phyloP scores from a whole-genome alignment of 164 flowering plant species.

The Liriodendron chinense region DNA sequence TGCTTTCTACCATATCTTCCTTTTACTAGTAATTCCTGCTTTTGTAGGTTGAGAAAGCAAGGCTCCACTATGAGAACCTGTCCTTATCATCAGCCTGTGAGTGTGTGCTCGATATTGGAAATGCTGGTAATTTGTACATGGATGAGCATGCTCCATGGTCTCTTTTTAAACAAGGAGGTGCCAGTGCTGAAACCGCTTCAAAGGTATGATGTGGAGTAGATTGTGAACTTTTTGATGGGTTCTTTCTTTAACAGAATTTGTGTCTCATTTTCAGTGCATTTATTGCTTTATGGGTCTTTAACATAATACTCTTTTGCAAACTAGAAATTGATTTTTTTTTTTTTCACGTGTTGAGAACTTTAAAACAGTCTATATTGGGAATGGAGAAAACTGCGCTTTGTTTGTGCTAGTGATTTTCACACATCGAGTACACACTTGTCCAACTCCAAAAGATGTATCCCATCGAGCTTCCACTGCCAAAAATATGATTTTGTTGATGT shows the following conservation, averaged over 20 bases:
- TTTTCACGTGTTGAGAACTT: background rate
- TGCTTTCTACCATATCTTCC: background rate
- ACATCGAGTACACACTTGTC: no score
- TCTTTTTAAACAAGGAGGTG: slow-evolving; percentile 82
- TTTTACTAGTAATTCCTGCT: background rate
- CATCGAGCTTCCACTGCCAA: no score
- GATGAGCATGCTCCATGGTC: slow-evolving; percentile 93
- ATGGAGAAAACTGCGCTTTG: no score
- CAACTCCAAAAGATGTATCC: no score
- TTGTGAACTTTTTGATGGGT: background rate
- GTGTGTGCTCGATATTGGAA: slow-evolving; percentile 81
- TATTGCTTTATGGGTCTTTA: background rate
- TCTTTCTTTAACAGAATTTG: background rate
- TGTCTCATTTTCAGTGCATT: background rate
- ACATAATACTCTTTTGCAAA: background rate
- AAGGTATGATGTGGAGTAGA: slow-evolving; percentile 44
- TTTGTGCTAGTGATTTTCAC: no score
- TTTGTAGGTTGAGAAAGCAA: slow-evolving; percentile 70
- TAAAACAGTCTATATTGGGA: no score
- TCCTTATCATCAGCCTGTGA: slow-evolving; percentile 86
- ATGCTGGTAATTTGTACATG: slow-evolving; percentile 86
- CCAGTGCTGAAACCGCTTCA: slow-evolving; percentile 79
- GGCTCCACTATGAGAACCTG: slow-evolving; percentile 58
- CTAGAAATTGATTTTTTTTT: background rate
- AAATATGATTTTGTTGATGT: no score